Evolutionary conservation across 139 green algal genomes (phyloP).

Genomic region (Chlamydomonas sp.): DNA sequence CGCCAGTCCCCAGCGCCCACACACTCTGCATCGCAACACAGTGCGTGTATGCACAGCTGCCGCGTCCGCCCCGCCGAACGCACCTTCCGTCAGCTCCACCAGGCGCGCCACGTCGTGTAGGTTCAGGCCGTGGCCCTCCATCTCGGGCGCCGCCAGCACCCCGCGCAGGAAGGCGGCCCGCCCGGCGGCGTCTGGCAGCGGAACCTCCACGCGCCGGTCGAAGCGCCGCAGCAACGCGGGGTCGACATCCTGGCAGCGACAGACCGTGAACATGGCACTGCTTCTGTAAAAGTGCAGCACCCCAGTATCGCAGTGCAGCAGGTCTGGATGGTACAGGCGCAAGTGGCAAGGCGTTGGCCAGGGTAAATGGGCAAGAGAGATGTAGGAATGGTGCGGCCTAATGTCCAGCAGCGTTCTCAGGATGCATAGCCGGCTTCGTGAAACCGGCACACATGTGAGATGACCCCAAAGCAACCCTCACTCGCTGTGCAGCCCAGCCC

Average conservation of each 20-base stretch:
- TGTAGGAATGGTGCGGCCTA: not conserved
- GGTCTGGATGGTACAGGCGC: not conserved
- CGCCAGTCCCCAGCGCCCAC: not conserved
- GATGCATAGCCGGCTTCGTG: too few species aligned
- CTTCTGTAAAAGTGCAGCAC: too few species aligned
- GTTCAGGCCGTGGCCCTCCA: conserved; percentile 2
- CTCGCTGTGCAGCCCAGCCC: not conserved
- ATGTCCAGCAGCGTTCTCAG: not conserved
- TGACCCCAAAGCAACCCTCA: too few species aligned
- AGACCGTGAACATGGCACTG: not conserved
- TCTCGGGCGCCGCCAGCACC: conserved; percentile 25
- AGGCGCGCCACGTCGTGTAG: not conserved
- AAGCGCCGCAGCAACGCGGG: conserved; percentile 69
- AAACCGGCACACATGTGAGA: too few species aligned
- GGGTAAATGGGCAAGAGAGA: not conserved
- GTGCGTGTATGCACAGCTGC: too few species aligned
- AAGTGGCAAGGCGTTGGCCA: not conserved
- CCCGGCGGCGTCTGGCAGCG: conserved; percentile 49
- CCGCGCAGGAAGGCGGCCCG: conserved; percentile 55
- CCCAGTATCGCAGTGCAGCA: not conserved
- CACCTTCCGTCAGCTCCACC: conserved; percentile 6
- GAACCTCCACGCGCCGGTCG: conserved; percentile 62
- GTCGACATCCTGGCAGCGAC: conserved; percentile 63
- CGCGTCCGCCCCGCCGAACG: not conserved
- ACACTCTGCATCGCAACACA: not conserved